Base-by-base conservation (phyloP, 257 asterid species). In the Scutellaria galericulata region DNA sequence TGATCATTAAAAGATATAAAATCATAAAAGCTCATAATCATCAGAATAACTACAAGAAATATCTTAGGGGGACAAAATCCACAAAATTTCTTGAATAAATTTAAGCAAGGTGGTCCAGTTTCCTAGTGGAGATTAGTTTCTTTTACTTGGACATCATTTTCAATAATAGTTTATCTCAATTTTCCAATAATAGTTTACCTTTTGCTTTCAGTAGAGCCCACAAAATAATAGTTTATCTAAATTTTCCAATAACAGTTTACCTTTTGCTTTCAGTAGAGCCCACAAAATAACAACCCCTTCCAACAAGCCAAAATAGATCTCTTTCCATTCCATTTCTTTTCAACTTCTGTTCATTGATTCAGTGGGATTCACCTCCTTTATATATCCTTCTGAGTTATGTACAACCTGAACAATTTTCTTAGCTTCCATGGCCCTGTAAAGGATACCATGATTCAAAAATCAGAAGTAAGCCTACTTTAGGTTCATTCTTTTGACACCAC, bases 121-220 rank as follows among this genome's bases (percentile, higher is more conserved):
- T 66, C 73, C 70, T 14, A 48, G 31, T 70, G 66, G 69, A 76
- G 7, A 35, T 31, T 71, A 65, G 52, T 66, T 47, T 66, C 20
- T 7, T 48, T 44, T 20, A n/a, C 45, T 27, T 35, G 8, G 5
- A 42, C 45, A 54, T 63, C 46, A n/a, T 50, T 54, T 1, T 65
- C 63, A 39, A 5, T 27, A 60, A 37, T 64, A 65, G 20, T 54
- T 64, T 22, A 45, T 54, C 8, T 27, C 7, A 35, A 60, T 11
- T 59, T 64, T 4, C 55, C 37, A 3, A 41, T 18, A 53, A 27
- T 44, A 42, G 57, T 42, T 35, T 48, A 50, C 31, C 55, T 63
- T 74, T 42, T 35, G 56, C 62, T 50, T 27, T 48, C 62, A 8
- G 71, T 64, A 8, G 72, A 74, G 80, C 76, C 81, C 73, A 64